phyloP scores from a whole-genome alignment of 495 filamentous ascomycete species.

The Lepraria neglecta region DNA sequence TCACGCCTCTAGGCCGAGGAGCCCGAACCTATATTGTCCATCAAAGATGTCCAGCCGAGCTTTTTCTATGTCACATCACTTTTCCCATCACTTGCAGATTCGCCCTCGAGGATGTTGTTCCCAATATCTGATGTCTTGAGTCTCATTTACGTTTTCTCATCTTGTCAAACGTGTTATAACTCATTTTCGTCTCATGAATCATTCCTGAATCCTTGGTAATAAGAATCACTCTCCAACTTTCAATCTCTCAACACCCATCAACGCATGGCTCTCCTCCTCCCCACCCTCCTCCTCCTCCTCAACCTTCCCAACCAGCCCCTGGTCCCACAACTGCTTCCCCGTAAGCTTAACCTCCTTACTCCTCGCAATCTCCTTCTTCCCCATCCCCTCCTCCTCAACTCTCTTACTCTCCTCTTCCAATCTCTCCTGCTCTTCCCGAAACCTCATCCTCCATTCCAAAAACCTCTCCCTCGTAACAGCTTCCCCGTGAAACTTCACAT shows the following conservation, averaged over 20 bases:
- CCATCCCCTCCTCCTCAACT: conserved; percentile 69
- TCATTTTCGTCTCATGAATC: neutral
- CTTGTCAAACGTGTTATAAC: too few species aligned
- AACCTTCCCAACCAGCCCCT: conserved; percentile 58
- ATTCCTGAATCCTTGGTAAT: neutral
- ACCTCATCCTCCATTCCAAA: conserved; percentile 70
- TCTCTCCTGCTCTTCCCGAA: conserved; percentile 72
- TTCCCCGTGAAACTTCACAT: conserved; percentile 91
- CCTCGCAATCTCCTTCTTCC: conserved; percentile 66
- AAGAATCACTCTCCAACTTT: neutral
- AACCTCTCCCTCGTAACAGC: conserved; percentile 80
- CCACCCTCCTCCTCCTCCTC: conserved; percentile 37
- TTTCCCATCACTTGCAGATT: too few species aligned
- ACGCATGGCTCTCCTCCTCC: conserved; percentile 19
- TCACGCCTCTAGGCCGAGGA: too few species aligned
- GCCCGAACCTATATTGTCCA: too few species aligned
- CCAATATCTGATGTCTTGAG: too few species aligned
- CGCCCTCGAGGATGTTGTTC: too few species aligned
- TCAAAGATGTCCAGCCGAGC: too few species aligned
- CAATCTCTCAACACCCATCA: conserved; percentile 13
- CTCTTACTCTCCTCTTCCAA: conserved; percentile 55
- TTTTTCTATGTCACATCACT: too few species aligned
- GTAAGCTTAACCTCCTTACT: conserved; percentile 63
- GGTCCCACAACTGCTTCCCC: conserved; percentile 49
- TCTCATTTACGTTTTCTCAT: too few species aligned